A percentile compares a stretch with the other conserved stretches of the same genome.
These are phyloP conservation scores for Thinopyrum elongatum DNA, from an alignment of 176 grass and related monocot species.

Conservation along the genomic window DNA sequence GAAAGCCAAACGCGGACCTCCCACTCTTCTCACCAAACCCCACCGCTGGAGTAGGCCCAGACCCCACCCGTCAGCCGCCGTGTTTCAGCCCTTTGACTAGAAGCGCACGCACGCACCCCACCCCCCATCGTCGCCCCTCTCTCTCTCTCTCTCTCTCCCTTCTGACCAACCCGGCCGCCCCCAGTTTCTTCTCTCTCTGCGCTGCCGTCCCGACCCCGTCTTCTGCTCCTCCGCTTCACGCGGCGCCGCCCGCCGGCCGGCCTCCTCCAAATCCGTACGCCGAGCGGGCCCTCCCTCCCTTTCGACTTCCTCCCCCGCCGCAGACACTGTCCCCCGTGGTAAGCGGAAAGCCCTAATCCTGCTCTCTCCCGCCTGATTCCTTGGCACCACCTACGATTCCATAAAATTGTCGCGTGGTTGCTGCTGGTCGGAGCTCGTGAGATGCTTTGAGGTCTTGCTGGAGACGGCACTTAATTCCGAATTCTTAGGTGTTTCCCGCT, in stretches of 20 bases:
- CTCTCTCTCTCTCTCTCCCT: slow-evolving; percentile 4
- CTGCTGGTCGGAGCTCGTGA: background rate
- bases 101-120: background rate
- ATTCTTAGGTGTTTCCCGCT: background rate
- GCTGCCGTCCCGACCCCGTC: slow-evolving; percentile 26
- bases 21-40: slow-evolving; percentile 11
- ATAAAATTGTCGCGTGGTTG: background rate
- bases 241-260: slow-evolving; percentile 8
- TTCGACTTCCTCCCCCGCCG: background rate
- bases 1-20: background rate
- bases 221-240: background rate
- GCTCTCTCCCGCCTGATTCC: background rate
- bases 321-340: background rate
- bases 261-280: background rate
- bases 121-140: background rate
- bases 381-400: background rate
- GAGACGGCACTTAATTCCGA: background rate
- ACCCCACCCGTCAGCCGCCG: background rate
- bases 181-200: slow-evolving; percentile 1
- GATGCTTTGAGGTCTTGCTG: background rate
- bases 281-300: background rate
- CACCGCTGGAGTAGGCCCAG: background rate
- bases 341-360: slow-evolving; percentile 16
- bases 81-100: slow-evolving; percentile 28
- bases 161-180: slow-evolving; percentile 19